phyloP scores from a whole-genome alignment of 371 early-diverging fungal genomes.

The Mortierella sp. region DNA sequence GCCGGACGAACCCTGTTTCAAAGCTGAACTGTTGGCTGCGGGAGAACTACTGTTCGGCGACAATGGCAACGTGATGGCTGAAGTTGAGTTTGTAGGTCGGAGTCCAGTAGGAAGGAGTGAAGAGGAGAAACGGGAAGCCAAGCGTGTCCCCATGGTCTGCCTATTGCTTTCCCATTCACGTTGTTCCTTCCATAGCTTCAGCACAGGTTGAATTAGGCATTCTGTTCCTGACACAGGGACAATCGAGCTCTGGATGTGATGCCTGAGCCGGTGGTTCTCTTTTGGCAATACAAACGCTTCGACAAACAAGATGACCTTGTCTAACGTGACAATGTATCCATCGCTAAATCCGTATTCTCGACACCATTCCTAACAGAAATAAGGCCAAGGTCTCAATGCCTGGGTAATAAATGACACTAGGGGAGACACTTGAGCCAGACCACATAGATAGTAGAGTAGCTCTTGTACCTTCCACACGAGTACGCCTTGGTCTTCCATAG shows the following conservation, averaged over 20 bases:
- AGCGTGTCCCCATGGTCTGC: neutral
- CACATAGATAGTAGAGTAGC: too few species aligned
- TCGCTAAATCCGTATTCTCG: neutral
- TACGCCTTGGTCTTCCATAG: too few species aligned
- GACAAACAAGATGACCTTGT: slow-evolving; percentile 1
- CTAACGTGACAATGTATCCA: slow-evolving; percentile 4
- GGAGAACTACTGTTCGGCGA: too few species aligned
- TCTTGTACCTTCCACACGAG: too few species aligned
- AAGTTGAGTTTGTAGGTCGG: too few species aligned
- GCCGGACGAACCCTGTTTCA: too few species aligned
- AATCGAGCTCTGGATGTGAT: neutral
- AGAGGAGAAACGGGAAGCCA: neutral
- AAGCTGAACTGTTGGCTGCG: neutral
- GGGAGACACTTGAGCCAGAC: too few species aligned
- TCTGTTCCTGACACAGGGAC: neutral
- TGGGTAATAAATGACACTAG: too few species aligned
- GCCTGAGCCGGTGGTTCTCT: neutral
- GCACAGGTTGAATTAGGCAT: neutral
- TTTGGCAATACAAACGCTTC: neutral
- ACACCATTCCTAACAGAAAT: slow-evolving; percentile 5
- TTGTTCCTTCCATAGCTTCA: slow-evolving; percentile 3
- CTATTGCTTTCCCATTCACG: neutral
- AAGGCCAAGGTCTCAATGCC: neutral
- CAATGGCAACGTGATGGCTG: too few species aligned
- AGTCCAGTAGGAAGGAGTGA: neutral